Base-by-base conservation (phyloP, 148 eudicot species). In the Silene uniflora region DNA sequence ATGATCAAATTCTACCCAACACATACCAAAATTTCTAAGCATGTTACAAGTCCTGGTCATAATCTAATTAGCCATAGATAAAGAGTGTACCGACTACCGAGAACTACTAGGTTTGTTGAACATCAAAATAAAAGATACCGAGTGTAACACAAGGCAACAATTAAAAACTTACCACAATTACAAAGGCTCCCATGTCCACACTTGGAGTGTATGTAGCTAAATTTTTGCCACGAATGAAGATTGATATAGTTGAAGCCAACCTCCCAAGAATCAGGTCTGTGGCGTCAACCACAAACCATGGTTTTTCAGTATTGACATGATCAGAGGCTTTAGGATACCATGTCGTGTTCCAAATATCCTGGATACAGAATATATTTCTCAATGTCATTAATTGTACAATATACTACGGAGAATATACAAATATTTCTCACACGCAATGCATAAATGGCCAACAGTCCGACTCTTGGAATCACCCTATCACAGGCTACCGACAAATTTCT, bases 161-260 rank as follows among this genome's bases (percentile, higher is more conserved):
- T 18, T 18, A 67, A 19, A 5, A 66, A 68, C 77, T 22, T 93
- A 96, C 99, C 93, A 96, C 99, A 59, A 96, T 86, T 35, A 96
- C 93, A 83, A 89, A 92, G 17, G 99, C 93, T 68, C 99, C 98
- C 99, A 96, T 96, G 87, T 95, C 99, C 29, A 89, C 90, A 89
- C 99, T 96, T 17, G 98, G 99, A 70, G 99, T 92, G 76, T 75
- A 96, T 11, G 97, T 88, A 12, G 89, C 94, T 69, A 96, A 81
- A 84, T 92, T 90, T 73, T 95, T 96, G 67, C 99, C 99, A 21
- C 97, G 91, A 59, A 96, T 96, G 80, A 89, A 69, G 73, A 92
- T 77, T 60, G 98, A 92, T 47, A 96, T 92, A 6, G 92, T 88
- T 27, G 99, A 89, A 65, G 99, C 94, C 64, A 96, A 63, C 79